Evolutionary conservation across 345 rosid genomes (phyloP).

Genomic region (Diplotaxis tenuifolia): DNA sequence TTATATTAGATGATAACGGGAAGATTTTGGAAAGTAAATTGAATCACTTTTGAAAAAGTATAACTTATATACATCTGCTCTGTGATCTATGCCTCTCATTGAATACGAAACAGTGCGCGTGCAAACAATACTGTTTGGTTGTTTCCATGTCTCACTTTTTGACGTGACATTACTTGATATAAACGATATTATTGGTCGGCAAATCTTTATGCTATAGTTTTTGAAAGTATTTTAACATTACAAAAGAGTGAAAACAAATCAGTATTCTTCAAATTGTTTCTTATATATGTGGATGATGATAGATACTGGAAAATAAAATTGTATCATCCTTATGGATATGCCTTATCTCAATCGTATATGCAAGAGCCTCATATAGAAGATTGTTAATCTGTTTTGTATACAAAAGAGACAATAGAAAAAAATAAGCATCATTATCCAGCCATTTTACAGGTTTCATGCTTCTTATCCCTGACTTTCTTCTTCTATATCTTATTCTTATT

Average conservation of each 20-base stretch:
- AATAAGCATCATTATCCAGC: background rate
- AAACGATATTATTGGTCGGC: background rate
- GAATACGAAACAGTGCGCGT: background rate
- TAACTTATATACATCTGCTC: conserved; percentile 33
- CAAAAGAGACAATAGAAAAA: background rate
- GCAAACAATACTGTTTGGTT: too few relatives aligned
- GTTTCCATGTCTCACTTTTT: too few relatives aligned
- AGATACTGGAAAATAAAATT: background rate
- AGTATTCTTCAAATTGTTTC: background rate
- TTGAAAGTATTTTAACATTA: background rate
- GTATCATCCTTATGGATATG: background rate
- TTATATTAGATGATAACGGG: conserved; percentile 57
- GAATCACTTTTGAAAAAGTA: background rate
- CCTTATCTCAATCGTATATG: background rate
- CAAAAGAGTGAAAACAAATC: background rate
- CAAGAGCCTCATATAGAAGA: background rate
- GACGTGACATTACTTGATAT: conserved; percentile 6
- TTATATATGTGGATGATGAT: background rate
- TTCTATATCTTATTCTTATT: background rate
- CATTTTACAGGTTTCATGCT: background rate
- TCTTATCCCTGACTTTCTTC: background rate
- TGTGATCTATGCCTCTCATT: conserved; percentile 46
- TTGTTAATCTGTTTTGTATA: background rate
- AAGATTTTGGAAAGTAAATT: conserved; percentile 65
- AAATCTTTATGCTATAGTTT: background rate